These are phyloP conservation scores for Caryocar brasiliense DNA, from an alignment of 441 rosid genomes.

Conservation along the genomic window DNA sequence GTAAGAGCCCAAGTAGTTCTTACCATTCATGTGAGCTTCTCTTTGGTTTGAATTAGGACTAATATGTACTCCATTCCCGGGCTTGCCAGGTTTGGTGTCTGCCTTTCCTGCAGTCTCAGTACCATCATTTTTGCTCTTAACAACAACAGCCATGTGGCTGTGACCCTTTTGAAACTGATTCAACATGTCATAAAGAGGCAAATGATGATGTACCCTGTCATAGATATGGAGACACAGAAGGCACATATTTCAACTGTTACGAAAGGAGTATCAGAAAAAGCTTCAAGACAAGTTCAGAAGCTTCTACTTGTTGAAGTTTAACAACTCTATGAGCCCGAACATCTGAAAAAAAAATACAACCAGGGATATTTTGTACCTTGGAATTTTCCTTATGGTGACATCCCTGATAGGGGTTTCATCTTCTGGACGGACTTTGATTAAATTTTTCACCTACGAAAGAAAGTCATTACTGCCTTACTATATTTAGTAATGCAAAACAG, in stretches of 20 bases:
- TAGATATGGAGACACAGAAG: neutral
- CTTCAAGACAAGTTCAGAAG: too few relatives aligned
- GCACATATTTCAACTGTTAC: neutral
- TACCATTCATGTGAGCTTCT: conserved; percentile 18
- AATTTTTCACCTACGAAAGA: conserved; percentile 49
- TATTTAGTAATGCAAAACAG: neutral
- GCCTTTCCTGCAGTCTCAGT: conserved; percentile 21
- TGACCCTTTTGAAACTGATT: conserved; percentile 72
- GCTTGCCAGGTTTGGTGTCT: conserved; percentile 11
- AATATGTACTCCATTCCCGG: neutral
- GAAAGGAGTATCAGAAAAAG: neutral
- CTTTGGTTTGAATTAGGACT: conserved; percentile 3
- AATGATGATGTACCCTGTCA: conserved; percentile 43
- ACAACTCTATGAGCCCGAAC: too few relatives aligned
- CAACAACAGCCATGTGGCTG: conserved; percentile 81
- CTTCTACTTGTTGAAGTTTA: too few relatives aligned
- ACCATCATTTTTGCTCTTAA: conserved; percentile 26
- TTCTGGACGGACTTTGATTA: conserved; percentile 45
- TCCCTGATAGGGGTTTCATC: conserved; percentile 54
- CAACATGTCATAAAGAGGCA: conserved; percentile 74
- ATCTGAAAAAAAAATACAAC: too few relatives aligned
- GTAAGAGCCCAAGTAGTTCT: neutral
- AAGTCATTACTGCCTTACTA: neutral
- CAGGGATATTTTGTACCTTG: conserved; percentile 44
- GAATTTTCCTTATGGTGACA: conserved; percentile 58